A percentile compares a stretch with the other conserved stretches of the same genome.
phyloP scores from a whole-genome alignment of 1,284 basidiomycete species.

The Mixia osmundae region DNA sequence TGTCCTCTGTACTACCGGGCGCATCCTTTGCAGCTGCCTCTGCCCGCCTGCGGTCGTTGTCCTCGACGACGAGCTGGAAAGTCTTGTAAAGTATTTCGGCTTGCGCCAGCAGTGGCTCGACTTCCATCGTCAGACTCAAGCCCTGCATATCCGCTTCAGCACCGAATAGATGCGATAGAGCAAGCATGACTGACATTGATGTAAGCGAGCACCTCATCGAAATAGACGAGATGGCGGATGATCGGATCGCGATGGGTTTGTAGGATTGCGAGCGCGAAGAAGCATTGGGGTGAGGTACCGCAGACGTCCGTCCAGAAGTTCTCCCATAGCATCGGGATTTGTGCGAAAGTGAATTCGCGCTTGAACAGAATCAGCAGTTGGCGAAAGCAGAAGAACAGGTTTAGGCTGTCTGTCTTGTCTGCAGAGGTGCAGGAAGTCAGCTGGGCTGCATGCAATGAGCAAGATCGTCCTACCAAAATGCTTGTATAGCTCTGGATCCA shows the following conservation, averaged over 20 bases:
- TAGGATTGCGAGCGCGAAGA: conserved; percentile 75
- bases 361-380: conserved; percentile 48
- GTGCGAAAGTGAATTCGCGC: conserved; percentile 76
- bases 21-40: no score
- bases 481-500: conserved; percentile 86
- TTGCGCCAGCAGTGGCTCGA: conserved; percentile 71
- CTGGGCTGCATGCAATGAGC: not conserved
- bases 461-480: not conserved
- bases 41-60: conserved; percentile 6
- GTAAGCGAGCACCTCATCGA: conserved; percentile 41
- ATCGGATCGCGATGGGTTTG: conserved; percentile 86
- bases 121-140: conserved; percentile 57
- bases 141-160: conserved; percentile 3
- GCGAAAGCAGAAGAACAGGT: conserved; percentile 96
- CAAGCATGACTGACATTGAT: conserved; percentile 23
- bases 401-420: conserved; percentile 74
- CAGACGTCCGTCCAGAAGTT: conserved; percentile 82
- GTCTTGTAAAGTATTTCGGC: conserved; percentile 80
- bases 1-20: no score
- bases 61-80: conserved; percentile 35
- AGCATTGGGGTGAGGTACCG: conserved; percentile 68
- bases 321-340: conserved; percentile 81
- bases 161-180: conserved; percentile 3
- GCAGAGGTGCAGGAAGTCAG: conserved; percentile 1
- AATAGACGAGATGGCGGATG: conserved; percentile 70